A percentile compares a stretch with the other conserved stretches of the same genome.
These are phyloP conservation scores for Penicillium malachiteum DNA, from an alignment of 495 filamentous ascomycete species.

Conservation along the genomic window DNA sequence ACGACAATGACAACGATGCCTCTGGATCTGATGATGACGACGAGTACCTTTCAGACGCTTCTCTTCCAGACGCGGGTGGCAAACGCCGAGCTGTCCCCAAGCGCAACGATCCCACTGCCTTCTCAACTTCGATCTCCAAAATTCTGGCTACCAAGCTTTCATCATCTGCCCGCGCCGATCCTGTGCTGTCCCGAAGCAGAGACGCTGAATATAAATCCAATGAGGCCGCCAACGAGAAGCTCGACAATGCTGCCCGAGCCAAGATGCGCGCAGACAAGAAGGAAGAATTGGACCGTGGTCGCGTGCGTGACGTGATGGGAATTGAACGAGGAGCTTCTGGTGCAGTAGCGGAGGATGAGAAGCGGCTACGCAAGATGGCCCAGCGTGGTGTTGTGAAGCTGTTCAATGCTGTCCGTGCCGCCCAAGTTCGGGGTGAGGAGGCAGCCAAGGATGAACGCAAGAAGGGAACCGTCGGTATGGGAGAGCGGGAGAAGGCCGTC, in stretches of 20 bases:
- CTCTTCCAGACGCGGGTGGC: constrained; percentile 18
- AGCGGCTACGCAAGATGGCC: constrained; percentile 76
- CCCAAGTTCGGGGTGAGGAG: constrained; percentile 80
- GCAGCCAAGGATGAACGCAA: constrained; percentile 65
- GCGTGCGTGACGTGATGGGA: constrained; percentile 79
- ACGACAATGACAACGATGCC: constrained; percentile 36
- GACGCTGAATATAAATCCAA: constrained; percentile 63
- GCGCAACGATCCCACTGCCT: constrained; percentile 86
- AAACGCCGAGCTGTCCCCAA: constrained; percentile 48
- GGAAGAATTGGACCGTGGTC: constrained; percentile 77
- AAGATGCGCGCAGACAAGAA: constrained; percentile 80
- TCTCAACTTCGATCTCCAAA: constrained; percentile 86
- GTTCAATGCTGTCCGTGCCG: constrained; percentile 91
- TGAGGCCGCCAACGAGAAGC: constrained; percentile 66
- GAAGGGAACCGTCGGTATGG: constrained; percentile 72
- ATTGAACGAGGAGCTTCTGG: constrained; percentile 45
- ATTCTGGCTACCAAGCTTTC: constrained; percentile 88
- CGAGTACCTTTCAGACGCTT: constrained; percentile 24
- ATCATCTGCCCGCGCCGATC: constrained; percentile 74
- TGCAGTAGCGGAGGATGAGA: constrained; percentile 73
- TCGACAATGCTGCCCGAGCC: constrained; percentile 76
- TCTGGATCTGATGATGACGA: constrained; percentile 30
- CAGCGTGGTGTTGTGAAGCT: constrained; percentile 91
- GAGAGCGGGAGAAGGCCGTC: constrained; percentile 74
- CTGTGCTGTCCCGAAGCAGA: constrained; percentile 78